phyloP scores from a whole-genome alignment of 345 rosid genomes.

The Citropsis articulata region DNA sequence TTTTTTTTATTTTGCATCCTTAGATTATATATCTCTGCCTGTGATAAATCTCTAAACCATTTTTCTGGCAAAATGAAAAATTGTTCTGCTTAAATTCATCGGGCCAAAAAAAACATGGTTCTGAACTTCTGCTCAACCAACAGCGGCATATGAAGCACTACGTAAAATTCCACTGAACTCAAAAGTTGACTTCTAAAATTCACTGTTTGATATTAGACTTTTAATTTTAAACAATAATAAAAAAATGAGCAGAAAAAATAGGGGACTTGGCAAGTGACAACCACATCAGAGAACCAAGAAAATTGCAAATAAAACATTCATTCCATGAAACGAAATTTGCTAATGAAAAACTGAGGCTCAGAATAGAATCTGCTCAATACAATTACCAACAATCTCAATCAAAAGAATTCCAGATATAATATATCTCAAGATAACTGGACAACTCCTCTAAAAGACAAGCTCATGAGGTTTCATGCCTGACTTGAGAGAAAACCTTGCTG shows the following conservation, averaged over 20 bases:
- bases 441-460: constrained; percentile 54
- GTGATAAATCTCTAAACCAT: not conserved
- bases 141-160: too few relatives aligned
- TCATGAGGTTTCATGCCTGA: constrained; percentile 84
- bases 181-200: too few relatives aligned
- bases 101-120: too few relatives aligned
- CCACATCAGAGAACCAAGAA: not conserved
- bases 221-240: too few relatives aligned
- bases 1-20: not conserved
- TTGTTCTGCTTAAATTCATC: too few relatives aligned
- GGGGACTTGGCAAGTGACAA: not conserved
- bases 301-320: not conserved
- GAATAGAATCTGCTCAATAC: not conserved
- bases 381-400: not conserved
- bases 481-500: constrained; percentile 73
- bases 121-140: too few relatives aligned
- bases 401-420: not conserved
- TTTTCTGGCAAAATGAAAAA: too few relatives aligned
- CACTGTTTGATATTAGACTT: too few relatives aligned
- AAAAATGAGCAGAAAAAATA: too few relatives aligned
- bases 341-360: not conserved
- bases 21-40: not conserved
- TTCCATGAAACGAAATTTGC: not conserved
- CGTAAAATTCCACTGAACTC: too few relatives aligned
- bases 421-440: not conserved